Evolutionary conservation across 768 basidiomycete genomes (phyloP).

Genomic region (Leccinum sublutescens): DNA sequence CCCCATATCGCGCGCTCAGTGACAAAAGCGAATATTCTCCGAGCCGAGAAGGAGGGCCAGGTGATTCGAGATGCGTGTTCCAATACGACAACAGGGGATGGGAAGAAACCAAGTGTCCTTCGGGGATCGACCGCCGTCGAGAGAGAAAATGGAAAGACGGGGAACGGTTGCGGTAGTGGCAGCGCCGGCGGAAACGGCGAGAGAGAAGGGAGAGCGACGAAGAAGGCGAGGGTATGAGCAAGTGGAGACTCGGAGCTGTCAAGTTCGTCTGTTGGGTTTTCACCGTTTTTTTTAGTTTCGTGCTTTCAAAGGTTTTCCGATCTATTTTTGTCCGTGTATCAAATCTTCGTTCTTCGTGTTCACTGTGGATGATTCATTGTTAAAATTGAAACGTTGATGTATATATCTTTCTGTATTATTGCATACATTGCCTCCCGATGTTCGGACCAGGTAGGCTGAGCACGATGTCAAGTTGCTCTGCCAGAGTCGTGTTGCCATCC

Average conservation of each 20-base stretch:
- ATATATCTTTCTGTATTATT: neutral
- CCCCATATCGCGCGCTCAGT: conserved; percentile 32
- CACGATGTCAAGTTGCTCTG: too few relatives aligned
- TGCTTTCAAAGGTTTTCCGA: conserved; percentile 10
- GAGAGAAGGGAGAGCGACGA: conserved; percentile 42
- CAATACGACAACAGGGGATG: neutral
- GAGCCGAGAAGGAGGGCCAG: conserved; percentile 24
- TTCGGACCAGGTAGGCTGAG: too few relatives aligned
- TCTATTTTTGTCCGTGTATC: neutral
- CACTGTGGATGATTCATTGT: neutral
- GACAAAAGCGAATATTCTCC: conserved; percentile 27
- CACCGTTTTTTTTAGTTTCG: neutral
- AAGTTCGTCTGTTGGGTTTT: neutral
- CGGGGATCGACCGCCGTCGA: neutral
- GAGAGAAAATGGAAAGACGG: conserved; percentile 1
- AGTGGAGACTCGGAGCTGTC: neutral
- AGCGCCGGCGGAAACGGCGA: conserved; percentile 74
- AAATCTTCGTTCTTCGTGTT: conserved; percentile 16
- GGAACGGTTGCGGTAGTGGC: neutral
- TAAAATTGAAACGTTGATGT: neutral
- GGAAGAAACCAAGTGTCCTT: conserved; percentile 31
- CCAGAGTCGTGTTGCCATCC: too few relatives aligned
- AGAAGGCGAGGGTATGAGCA: conserved; percentile 16
- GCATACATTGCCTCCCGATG: too few relatives aligned
- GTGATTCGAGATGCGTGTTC: conserved; percentile 16